These are phyloP conservation scores for Lipomyces mesembrius DNA, from an alignment of 805 yeast genomes.

Conservation along the genomic window DNA sequence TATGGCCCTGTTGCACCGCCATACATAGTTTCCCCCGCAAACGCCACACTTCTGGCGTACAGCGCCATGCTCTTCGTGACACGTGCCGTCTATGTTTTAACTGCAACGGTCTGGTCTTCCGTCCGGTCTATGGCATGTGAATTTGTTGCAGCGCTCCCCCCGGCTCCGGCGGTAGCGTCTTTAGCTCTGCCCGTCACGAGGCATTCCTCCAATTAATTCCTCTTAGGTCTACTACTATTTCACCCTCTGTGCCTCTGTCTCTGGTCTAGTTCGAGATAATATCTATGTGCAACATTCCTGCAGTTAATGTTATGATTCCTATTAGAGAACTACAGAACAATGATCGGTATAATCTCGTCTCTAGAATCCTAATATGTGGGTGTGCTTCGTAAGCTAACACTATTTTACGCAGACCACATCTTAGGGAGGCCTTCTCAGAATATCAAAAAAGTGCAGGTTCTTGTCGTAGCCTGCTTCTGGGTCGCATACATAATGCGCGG, in stretches of 20 bases:
- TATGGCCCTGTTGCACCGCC: no score
- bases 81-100: no score
- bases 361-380: background rate
- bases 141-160: no score
- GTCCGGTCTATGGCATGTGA: no score
- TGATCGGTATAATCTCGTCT: background rate
- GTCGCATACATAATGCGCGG: conserved; percentile 38
- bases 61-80: no score
- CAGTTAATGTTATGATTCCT: conserved; percentile 1
- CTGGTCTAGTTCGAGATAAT: background rate
- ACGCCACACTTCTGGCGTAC: no score
- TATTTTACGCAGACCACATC: conserved; percentile 34
- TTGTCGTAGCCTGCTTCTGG: conserved; percentile 40
- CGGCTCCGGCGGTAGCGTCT: no score
- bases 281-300: background rate
- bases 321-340: background rate
- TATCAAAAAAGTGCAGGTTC: conserved; percentile 40
- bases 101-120: no score
- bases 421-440: conserved; percentile 42
- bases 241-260: background rate
- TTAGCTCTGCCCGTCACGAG: no score
- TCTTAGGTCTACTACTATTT: background rate
- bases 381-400: background rate
- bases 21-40: no score
- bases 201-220: no score